These are phyloP conservation scores for Diaporthe citrichinensis DNA, from an alignment of 2,329 filamentous ascomycete genomes.

Conservation along the genomic window DNA sequence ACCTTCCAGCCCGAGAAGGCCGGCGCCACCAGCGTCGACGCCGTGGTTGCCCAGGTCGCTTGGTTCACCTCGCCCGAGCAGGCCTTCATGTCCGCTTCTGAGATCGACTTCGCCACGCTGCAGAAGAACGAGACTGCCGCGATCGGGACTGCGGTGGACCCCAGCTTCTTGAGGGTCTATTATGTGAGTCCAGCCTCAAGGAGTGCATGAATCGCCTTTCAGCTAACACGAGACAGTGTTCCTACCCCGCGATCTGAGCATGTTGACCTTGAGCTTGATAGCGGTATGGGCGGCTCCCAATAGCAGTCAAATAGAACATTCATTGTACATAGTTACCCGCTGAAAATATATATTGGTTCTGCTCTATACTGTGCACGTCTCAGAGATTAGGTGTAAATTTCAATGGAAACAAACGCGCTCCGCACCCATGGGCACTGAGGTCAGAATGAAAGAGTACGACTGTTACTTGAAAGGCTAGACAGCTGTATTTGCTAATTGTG, in stretches of 20 bases:
- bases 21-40: conserved; percentile 23
- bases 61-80: conserved; percentile 32
- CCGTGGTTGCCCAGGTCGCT: conserved; percentile 26
- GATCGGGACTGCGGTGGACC: conserved; percentile 24
- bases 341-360: background rate
- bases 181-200: conserved; percentile 15
- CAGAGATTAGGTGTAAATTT: no score
- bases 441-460: no score
- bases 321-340: background rate
- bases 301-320: background rate
- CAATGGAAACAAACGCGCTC: no score
- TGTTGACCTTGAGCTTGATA: background rate
- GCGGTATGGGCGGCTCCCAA: background rate
- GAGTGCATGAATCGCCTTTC: background rate
- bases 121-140: conserved; percentile 25
- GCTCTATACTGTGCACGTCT: background rate
- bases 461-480: no score
- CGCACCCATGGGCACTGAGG: no score
- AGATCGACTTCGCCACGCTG: conserved; percentile 23
- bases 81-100: conserved; percentile 23
- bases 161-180: conserved; percentile 37
- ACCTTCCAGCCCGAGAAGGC: conserved; percentile 30
- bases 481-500: no score
- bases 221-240: conserved; percentile 6
- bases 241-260: background rate